Evolutionary conservation across 2,329 filamentous ascomycete species (phyloP), one percentile per base, ranked within the genome.

Genomic region (Aspergillus versicolor): DNA sequence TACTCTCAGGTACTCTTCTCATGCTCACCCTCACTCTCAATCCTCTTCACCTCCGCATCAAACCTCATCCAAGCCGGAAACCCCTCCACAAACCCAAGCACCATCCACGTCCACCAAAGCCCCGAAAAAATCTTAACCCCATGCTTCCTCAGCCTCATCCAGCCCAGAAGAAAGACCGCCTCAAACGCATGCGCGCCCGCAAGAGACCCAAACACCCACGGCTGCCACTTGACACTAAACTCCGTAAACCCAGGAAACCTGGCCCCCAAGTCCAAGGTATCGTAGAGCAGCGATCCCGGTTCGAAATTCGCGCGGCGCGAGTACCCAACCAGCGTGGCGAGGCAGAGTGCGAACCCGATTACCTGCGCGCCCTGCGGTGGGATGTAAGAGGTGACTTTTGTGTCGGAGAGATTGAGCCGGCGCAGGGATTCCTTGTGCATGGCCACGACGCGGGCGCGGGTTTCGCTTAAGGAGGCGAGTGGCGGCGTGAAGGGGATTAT

Each of bases 401-500:
- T 79, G 56, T 82, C 79, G 57, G 80, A 83, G 40, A 88, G 79
- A 15, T 83, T 85, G 12, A 96, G 83, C 1, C 75, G 81, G 32
- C 76, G 65, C 34, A 88, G 81, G 24, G 82, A 81, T 11, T 83
- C 79, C 57, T 82, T 75, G 69, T 88, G 85, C 85, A 97, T 89
- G 51, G 86, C 84, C 48, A 95, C 85, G 41, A 93, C 78, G 51
- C 89, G 84, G 46, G 82, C 78, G 52, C 91, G 86, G 9, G 87
- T 82, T 57, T 96, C 90, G 37, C 79, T 74, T 73, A 86, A 86
- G 37, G 81, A 80, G n/a, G 75, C 73, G 77, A 97, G 82, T 0
- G 90, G 85, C 9, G 92, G 92, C 1, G 81, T 70, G 63, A 97
- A 81, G 3, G 85, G 77, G 46, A 96, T 80, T 27, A 70, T 77